These are phyloP conservation scores for Lasiosphaeria ovina DNA, from an alignment of 495 filamentous ascomycete genomes.

Conservation along the genomic window DNA sequence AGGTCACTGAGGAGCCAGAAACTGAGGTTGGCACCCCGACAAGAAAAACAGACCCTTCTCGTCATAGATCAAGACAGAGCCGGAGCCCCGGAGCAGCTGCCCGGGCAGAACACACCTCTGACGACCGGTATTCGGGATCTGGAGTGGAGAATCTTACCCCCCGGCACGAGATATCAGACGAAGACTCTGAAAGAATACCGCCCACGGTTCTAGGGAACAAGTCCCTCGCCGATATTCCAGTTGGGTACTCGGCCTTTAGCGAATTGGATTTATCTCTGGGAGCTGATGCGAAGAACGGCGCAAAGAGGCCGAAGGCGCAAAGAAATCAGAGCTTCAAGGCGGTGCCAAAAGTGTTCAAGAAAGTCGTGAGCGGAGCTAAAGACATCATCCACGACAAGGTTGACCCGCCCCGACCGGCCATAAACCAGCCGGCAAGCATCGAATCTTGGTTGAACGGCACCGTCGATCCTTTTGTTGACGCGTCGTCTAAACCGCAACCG, in stretches of 20 bases:
- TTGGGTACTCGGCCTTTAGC: slow-evolving; percentile 58
- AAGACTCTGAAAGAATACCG: slow-evolving; percentile 30
- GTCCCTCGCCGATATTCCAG: slow-evolving; percentile 52
- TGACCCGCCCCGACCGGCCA: slow-evolving; percentile 45
- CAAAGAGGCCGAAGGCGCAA: slow-evolving; percentile 43
- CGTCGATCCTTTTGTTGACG: slow-evolving; percentile 68
- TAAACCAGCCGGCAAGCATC: slow-evolving; percentile 58
- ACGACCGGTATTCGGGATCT: slow-evolving; percentile 12
- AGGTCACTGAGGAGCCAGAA: slow-evolving; percentile 37
- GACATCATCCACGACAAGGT: slow-evolving; percentile 54
- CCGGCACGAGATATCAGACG: slow-evolving; percentile 16
- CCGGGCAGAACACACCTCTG: slow-evolving; percentile 25
- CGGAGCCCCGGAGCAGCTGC: slow-evolving; percentile 19
- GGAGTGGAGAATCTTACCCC: slow-evolving; percentile 7
- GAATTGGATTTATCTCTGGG: slow-evolving; percentile 51
- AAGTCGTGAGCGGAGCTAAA: slow-evolving; percentile 52
- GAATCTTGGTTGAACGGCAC: slow-evolving; percentile 76
- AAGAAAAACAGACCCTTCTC: slow-evolving; percentile 21
- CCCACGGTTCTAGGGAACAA: slow-evolving; percentile 44
- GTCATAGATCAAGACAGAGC: slow-evolving; percentile 14
- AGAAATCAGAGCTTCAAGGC: slow-evolving; percentile 48
- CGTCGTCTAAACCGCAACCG: slow-evolving; percentile 30
- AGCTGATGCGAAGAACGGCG: slow-evolving; percentile 38
- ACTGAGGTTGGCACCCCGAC: slow-evolving; percentile 27
- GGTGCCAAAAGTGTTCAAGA: slow-evolving; percentile 55